Evolutionary conservation across 495 filamentous ascomycete genomes (phyloP), one percentile per base, ranked within the genome.

Genomic region (Usnea hakonensis): DNA sequence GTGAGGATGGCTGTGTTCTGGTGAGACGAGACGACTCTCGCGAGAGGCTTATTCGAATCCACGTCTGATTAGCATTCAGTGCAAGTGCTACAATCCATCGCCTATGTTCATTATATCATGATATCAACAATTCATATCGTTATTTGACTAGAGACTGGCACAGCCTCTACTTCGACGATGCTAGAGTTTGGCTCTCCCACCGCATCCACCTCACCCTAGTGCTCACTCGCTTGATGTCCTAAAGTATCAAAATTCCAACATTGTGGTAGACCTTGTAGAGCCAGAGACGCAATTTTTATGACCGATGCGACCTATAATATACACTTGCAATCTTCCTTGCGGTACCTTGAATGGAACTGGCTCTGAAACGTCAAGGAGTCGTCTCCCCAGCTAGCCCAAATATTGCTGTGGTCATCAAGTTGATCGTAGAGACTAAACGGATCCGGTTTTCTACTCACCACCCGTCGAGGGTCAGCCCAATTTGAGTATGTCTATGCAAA

Each of bases 351-450:
- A 60, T 79, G 77, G 76, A 50, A 69, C 8, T 70, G 68, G 5
- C 61, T 79, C 28, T 80, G 78, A 77, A 60, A 70, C 52, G 73
- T 78, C 52, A 80, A 80, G 65, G 62, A 46, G 28, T 67, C 8
- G 3, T 43, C 40, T 19, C 40, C 40, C 5, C 14, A 16, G 0
- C 40, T 19, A 43, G 40, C 16, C n/a, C 3, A 16, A 43, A 43
- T n/a, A n/a, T n/a, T n/a, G n/a, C n/a, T n/a, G n/a, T n/a, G 40
- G n/a, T 43, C 40, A n/a, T 14, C 40, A 43, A 43, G 17, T 43
- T 43, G 40, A 43, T 43, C 17, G 40, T 43, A 21, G 16, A n/a
- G 40, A 43, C 3, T 43, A 43, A 16, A n/a, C 17, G 16, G 67
- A 65, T 54, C 67, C 67, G n/a, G 28, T 69, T 23, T 38, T 62